Conservation (phyloP, 331 rosid species). For the Cucumis variabilis region DNA sequence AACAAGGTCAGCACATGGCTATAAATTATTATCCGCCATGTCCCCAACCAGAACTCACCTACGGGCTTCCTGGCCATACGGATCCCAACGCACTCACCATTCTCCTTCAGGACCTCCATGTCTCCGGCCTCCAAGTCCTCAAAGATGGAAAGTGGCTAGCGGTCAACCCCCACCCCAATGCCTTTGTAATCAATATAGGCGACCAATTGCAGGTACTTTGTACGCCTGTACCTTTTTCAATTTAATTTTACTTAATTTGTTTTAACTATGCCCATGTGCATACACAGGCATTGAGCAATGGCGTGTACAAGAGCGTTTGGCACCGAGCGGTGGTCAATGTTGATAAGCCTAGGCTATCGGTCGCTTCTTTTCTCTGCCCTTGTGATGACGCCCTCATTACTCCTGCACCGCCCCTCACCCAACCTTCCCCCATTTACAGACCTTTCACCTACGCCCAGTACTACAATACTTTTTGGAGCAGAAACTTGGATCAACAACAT, state of each 20-base stretch:
- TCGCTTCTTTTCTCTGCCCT: constrained; percentile 89
- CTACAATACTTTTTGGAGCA: constrained; percentile 82
- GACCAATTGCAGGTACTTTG: constrained; percentile 77
- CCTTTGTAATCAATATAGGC: constrained; percentile 85
- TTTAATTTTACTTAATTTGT: too few species aligned
- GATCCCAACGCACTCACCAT: constrained; percentile 96
- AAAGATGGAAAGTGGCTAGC: constrained; percentile 85
- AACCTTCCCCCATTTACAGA: constrained; percentile 56
- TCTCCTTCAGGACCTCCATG: constrained; percentile 72
- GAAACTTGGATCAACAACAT: constrained; percentile 66
- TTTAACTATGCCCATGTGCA: too few species aligned
- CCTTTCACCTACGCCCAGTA: constrained; percentile 76
- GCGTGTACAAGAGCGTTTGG: constrained; percentile 90
- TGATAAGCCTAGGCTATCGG: constrained; percentile 76
- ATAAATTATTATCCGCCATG: constrained; percentile 91
- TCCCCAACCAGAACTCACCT: constrained; percentile 90
- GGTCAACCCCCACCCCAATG: constrained; percentile 72
- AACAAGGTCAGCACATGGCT: constrained; percentile 98
- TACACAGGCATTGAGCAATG: constrained; percentile 81
- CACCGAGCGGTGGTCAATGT: constrained; percentile 76
- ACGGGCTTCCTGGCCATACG: constrained; percentile 88
- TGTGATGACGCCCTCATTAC: constrained; percentile 59
- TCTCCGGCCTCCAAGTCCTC: constrained; percentile 87
- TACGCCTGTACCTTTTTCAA: too few species aligned
- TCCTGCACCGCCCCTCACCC: constrained; percentile 61